phyloP scores from a whole-genome alignment of 176 grass and related monocot genomes.

The Bromus sterilis region DNA sequence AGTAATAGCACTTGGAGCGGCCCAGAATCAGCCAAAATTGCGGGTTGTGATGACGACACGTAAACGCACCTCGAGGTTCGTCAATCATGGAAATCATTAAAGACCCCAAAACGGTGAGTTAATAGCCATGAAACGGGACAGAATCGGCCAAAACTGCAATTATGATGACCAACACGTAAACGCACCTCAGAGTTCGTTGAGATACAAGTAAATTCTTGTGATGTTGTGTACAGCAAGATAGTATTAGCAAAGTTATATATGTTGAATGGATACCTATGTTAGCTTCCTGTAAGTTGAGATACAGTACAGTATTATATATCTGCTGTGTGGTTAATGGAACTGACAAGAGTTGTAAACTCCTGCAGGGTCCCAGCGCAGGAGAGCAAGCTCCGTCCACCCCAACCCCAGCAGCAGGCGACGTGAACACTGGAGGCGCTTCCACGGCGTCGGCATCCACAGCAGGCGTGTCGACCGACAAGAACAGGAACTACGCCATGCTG shows the following conservation, averaged over 20 bases:
- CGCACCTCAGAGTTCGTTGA: too few species aligned
- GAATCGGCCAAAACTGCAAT: too few species aligned
- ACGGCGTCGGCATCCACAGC: slow-evolving; percentile 32
- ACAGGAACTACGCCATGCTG: slow-evolving; percentile 58
- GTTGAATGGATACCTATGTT: neutral
- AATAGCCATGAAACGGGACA: too few species aligned
- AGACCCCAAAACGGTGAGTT: too few species aligned
- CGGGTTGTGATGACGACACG: too few species aligned
- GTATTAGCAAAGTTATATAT: neutral
- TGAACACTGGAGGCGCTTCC: neutral
- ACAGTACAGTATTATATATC: too few species aligned
- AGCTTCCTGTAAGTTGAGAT: too few species aligned
- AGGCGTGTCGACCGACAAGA: slow-evolving; percentile 20
- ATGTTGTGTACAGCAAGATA: neutral
- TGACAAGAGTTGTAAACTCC: neutral
- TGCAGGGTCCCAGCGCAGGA: slow-evolving; percentile 60
- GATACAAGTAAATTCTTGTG: neutral
- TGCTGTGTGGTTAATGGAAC: neutral
- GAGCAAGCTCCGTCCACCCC: slow-evolving; percentile 34
- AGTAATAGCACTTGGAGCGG: too few species aligned
- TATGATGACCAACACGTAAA: too few species aligned
- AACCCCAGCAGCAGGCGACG: slow-evolving; percentile 14
- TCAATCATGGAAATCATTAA: too few species aligned
- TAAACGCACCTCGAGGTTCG: too few species aligned
- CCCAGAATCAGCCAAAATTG: too few species aligned